Base-by-base conservation (phyloP, 257 asterid species). In the Primulina huaijiensis region DNA sequence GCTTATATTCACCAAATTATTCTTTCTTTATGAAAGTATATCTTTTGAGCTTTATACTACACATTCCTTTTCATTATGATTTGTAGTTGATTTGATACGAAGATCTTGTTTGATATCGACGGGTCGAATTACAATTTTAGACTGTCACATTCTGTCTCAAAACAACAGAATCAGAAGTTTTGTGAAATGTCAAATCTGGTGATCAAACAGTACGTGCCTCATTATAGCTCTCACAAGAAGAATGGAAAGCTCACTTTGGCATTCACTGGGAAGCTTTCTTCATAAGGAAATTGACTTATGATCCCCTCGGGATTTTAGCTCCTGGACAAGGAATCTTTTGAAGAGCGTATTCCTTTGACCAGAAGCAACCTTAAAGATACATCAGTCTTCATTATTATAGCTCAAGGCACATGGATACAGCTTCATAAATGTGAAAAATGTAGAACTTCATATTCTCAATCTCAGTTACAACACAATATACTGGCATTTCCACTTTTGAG, bases 161-260 rank as follows among this genome's bases (percentile, higher is more conserved):
- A 89, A 94, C 74, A 76, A 78, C 37, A 88, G 81, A 69, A 84
- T 94, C 70, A 86, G 43, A 77, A 72, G 25, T 89, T 85, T 64
- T 86, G 89, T 71, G 58, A 50, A 55, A 77, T 29, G 71, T 77
- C 79, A 16, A 75, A 79, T 58, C 86, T 94, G 37, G 97, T 96
- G 6, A 81, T 87, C 68, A 94, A 87, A 72, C 97, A 82, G 82
- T 94, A 94, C 65, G 79, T 94, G 81, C 97, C 99, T 38, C 93
- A 88, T 53, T 86, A 89, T 64, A 83, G 37, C 40, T 82, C 86
- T 68, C 80, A 67, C 25, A 23, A 72, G 92, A 87, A 75, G 97
- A 91, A 61, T 94, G 99, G 99, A 88, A 77, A 82, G 72, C 82
- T 64, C 99, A 94, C 75, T 94, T 91, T 55, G 99, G 97, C 21